Evolutionary conservation across 225 moss, liverwort and hornwort species (phyloP).

Genomic region (Polytrichum formosum): DNA sequence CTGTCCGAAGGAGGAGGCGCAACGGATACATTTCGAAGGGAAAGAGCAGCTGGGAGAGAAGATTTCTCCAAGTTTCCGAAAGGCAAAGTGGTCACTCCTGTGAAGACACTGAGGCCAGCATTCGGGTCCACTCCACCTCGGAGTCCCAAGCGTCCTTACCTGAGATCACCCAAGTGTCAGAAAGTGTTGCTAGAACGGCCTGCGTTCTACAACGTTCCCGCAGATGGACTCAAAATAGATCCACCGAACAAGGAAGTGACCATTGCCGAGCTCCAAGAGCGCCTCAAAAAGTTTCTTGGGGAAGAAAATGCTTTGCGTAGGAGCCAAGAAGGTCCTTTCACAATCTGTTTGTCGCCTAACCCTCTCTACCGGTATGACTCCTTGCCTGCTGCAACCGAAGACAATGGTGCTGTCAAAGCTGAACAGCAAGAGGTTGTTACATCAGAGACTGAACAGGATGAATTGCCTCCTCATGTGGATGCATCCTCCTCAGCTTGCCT

Average conservation of each 20-base stretch:
- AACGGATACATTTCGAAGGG: constrained; percentile 13
- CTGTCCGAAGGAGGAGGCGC: constrained; percentile 9
- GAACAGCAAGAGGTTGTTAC: too few species aligned
- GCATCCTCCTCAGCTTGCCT: too few species aligned
- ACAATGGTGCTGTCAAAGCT: too few species aligned
- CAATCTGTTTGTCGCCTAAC: constrained; percentile 26
- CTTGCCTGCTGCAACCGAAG: too few species aligned
- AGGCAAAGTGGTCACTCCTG: constrained; percentile 24
- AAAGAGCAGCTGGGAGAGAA: constrained; percentile 3
- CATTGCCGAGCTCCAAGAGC: constrained; percentile 65
- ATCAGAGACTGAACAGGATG: too few species aligned
- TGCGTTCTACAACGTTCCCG: constrained; percentile 27
- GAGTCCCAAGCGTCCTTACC: constrained; percentile 30
- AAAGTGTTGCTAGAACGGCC: constrained; percentile 37
- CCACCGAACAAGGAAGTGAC: constrained; percentile 36
- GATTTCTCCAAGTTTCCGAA: constrained; percentile 23
- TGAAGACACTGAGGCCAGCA: constrained; percentile 22
- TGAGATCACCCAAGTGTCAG: constrained; percentile 37
- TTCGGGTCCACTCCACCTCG: constrained; percentile 27
- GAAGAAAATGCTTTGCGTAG: constrained; percentile 12
- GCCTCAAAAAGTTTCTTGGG: constrained; percentile 59
- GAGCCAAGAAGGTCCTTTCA: constrained; percentile 17
- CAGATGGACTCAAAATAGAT: background rate
- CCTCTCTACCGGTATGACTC: constrained; percentile 33
- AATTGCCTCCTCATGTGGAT: too few species aligned